Evolutionary conservation across 1,284 basidiomycete genomes (phyloP).

Genomic region (Puccinia horiana): DNA sequence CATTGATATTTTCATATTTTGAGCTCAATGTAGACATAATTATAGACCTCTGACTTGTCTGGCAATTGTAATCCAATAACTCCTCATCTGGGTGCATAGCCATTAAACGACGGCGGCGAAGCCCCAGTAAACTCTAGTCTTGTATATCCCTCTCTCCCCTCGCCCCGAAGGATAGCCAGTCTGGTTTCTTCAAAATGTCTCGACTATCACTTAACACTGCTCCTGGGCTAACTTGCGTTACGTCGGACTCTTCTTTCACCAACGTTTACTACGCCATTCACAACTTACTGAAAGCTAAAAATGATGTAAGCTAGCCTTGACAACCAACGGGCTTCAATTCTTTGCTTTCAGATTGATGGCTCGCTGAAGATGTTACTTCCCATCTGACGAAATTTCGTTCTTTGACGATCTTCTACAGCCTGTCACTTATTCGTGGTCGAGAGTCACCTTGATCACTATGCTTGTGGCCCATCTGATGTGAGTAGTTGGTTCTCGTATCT

Average conservation of each 20-base stretch:
- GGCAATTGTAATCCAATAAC: too few species aligned
- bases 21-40: too few species aligned
- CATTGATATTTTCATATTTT: too few species aligned
- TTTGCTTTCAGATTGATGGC: neutral
- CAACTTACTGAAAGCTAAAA: constrained; percentile 39
- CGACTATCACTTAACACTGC: constrained; percentile 47
- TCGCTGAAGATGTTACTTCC: neutral
- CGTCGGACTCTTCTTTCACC: constrained; percentile 34
- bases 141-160: neutral
- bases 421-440: constrained; percentile 35
- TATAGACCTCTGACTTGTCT: too few species aligned
- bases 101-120: too few species aligned
- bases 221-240: constrained; percentile 39
- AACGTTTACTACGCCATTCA: constrained; percentile 44
- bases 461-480: constrained; percentile 41
- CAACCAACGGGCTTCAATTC: neutral
- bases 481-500: neutral
- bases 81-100: too few species aligned
- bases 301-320: constrained; percentile 12
- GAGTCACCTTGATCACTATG: constrained; percentile 42
- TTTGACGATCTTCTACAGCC: neutral
- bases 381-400: neutral
- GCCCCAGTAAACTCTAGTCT: neutral
- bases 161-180: neutral
- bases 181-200: constrained; percentile 28